Evolutionary conservation across 164 flowering plant genomes (phyloP), one percentile per base, ranked within the genome.

Genomic region (Magnolia sinica): DNA sequence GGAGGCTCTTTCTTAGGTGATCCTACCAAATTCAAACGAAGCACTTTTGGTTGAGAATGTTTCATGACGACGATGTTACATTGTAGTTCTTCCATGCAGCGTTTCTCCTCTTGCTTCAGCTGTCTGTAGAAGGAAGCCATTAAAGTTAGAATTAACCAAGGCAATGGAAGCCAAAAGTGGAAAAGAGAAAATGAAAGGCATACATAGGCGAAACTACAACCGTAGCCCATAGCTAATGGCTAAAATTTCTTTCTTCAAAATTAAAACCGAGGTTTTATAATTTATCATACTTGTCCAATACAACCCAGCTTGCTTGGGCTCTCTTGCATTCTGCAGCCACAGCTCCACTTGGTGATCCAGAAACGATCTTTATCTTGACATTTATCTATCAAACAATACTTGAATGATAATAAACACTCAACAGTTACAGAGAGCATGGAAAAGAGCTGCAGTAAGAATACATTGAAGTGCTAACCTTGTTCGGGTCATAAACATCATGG

Each of bases 401-500:
- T 18, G 50, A 29, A 37, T 68, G 45, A 23, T 11, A 65, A 23
- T 65, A 2, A 22, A 7, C 68, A 24, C 68, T 7, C 68, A 16
- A 16, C 27, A 68, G 71, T 16, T 13, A 68, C 16, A 22, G 22
- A 7, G 37, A 65, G 68, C 68, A 22, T 65, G 68, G 68, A 65
- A 11, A 7, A 65, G 45, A 5, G 31, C 11, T n/a, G 13, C 68
- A 65, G 22, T 65, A 29, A 23, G 16, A 65, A 20, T 23, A 19
- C 71, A 14, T 68, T 19, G 50, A 73, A 31, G 20, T 9, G 37
- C 79, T 50, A 13, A 88, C 99, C 91, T 91, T 92, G 74, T 94
- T 89, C 64, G 97, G 97, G 84, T 96, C 96, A 84, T 92, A 94
- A 76, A 93, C 97, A 82, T 92, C 95, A 75, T 92, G 94, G 50